Base-by-base conservation (phyloP, 2,329 filamentous ascomycete species). In the Myrmaecium sp. region DNA sequence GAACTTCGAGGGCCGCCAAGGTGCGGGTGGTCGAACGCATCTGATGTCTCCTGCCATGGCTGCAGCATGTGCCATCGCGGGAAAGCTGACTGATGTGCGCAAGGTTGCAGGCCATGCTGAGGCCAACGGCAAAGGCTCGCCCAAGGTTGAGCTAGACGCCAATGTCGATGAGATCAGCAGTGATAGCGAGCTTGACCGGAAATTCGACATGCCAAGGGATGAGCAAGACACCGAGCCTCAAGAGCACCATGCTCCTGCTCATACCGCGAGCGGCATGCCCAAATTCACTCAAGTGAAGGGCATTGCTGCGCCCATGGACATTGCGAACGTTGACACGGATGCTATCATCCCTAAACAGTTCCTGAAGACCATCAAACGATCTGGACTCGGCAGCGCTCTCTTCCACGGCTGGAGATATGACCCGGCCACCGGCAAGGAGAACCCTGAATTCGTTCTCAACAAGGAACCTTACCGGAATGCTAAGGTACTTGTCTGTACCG, bases 261-360 rank as follows among this genome's bases (percentile, higher is more conserved):
- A n/a, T n/a, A 52, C 55, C 29, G 49, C 54, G 8, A 60, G 63
- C 14, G 83, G 83, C 25, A 74, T 94, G 35, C 74, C 81, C 37
- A 81, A 81, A 47, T 95, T 95, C 57, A 72, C 69, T 14, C 67
- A 71, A 24, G 69, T 91, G 40, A 86, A 78, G 57, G 89, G 86
- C 31, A 75, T 86, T 37, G 82, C 83, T 1, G 89, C 84, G 7
- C 81, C 82, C 3, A 60, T 98, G 54, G 79, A 93, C 35, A 72
- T 78, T 42, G 66, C 77, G 38, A 98, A 98, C 52, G 74, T 94
- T 41, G 89, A 98, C 59, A 98, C 89, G n/a, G 89, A 98, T 45
- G 86, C 86, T 47, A 94, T 95, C 55, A 98, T 98, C 40, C 89
- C 89, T 37, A 98, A 98, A 58, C 89, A 98, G 52, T 98, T 95